phyloP scores from a whole-genome alignment of 257 asterid species.

The Solanum etuberosum region DNA sequence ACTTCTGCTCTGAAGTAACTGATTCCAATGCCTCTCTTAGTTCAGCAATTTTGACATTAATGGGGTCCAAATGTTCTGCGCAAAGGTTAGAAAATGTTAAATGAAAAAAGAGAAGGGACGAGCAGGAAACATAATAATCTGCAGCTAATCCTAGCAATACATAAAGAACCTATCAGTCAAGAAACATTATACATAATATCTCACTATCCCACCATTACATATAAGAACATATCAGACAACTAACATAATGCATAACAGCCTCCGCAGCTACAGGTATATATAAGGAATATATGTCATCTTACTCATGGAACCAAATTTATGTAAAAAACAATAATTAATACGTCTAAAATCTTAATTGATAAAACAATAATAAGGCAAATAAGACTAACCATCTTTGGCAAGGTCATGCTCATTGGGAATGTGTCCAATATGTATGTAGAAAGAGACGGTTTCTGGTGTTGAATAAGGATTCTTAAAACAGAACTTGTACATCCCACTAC shows the following conservation, averaged over 20 bases:
- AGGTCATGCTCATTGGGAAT: conserved; percentile 67
- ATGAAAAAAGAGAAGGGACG: neutral
- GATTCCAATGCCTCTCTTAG: conserved; percentile 74
- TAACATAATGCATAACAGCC: neutral
- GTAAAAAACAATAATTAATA: neutral
- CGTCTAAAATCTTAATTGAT: neutral
- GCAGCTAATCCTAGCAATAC: neutral
- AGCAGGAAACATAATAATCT: neutral
- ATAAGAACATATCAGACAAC: neutral
- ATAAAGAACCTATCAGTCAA: neutral
- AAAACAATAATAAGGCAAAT: neutral
- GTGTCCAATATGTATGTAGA: conserved; percentile 79
- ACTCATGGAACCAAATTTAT: neutral
- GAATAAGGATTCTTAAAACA: conserved; percentile 75
- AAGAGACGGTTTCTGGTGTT: conserved; percentile 70
- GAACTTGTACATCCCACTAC: conserved; percentile 77
- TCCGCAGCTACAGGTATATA: neutral
- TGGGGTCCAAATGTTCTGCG: conserved; percentile 67
- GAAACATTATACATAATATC: neutral
- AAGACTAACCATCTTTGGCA: conserved; percentile 73
- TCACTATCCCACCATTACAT: neutral
- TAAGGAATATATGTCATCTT: neutral
- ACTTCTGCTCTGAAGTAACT: conserved; percentile 71
- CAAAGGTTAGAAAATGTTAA: conserved; percentile 2
- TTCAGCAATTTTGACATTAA: conserved; percentile 77